Conservation (phyloP, 371 early-diverging fungal genomes). For the Apophysomyces ossiformis region DNA sequence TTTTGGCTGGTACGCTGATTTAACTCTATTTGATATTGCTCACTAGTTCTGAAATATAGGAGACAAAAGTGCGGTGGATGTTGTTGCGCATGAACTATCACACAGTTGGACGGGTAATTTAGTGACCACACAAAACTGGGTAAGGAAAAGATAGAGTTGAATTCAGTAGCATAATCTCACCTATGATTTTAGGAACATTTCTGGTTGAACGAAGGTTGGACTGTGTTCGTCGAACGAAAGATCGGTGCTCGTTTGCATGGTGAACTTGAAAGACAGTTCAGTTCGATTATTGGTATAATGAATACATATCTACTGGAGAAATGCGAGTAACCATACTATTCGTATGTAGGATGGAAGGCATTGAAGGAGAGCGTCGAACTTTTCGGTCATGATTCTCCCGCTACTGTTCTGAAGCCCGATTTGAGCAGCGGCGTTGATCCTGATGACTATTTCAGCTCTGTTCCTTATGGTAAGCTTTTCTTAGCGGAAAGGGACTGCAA, state of each 20-base stretch:
- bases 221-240: conserved; percentile 94
- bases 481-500: background rate
- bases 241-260: conserved; percentile 87
- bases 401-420: conserved; percentile 81
- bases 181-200: conserved; percentile 60
- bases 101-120: conserved; percentile 98
- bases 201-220: conserved; percentile 97
- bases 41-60: conserved; percentile 22
- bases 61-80: conserved; percentile 94
- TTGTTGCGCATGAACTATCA: conserved; percentile 97
- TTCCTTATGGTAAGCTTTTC: conserved; percentile 81
- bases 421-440: conserved; percentile 84
- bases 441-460: conserved; percentile 91
- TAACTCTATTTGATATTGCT: background rate
- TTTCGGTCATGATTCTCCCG: conserved; percentile 75
- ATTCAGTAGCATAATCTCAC: background rate
- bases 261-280: conserved; percentile 83
- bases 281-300: conserved; percentile 76
- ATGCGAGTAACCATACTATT: background rate
- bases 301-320: background rate
- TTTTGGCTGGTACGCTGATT: conserved; percentile 76
- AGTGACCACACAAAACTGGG: conserved; percentile 92
- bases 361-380: conserved; percentile 80
- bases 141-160: conserved; percentile 21
- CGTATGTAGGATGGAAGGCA: conserved; percentile 64